Evolutionary conservation across 129 eudicot genomes (phyloP).

Genomic region (Kitagawia praeruptora): DNA sequence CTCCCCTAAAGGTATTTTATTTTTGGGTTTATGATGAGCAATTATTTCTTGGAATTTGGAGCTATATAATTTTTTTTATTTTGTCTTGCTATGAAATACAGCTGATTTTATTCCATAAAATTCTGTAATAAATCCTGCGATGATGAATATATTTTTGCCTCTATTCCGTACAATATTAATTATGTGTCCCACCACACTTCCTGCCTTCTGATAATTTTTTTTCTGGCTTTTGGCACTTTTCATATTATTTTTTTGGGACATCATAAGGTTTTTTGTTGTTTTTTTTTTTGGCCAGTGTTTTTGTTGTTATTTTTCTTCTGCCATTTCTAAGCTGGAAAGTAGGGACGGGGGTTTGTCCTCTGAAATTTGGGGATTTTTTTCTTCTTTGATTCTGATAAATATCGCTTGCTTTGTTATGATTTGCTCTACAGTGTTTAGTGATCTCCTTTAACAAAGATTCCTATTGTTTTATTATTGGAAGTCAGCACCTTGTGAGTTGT

Average conservation of each 20-base stretch:
- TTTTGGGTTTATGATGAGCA: not conserved
- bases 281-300: not conserved
- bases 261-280: not conserved
- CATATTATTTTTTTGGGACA: not conserved
- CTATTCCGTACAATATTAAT: not conserved
- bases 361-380: not conserved
- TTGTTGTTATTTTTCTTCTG: not conserved
- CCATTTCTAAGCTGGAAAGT: not conserved
- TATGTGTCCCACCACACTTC: not conserved
- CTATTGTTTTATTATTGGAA: not conserved
- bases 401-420: not conserved
- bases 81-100: not conserved
- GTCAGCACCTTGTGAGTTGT: not conserved
- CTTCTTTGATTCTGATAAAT: not conserved
- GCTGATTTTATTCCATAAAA: not conserved
- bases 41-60: too few species aligned
- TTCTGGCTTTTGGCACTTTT: not conserved
- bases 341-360: not conserved
- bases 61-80: not conserved
- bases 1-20: conserved; percentile 64
- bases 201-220: not conserved
- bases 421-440: not conserved
- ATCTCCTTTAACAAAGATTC: not conserved
- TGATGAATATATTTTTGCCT: not conserved
- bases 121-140: not conserved